Evolutionary conservation across 192 early-diverging fungal genomes (phyloP).

Genomic region (Entomortierella beljakovae): DNA sequence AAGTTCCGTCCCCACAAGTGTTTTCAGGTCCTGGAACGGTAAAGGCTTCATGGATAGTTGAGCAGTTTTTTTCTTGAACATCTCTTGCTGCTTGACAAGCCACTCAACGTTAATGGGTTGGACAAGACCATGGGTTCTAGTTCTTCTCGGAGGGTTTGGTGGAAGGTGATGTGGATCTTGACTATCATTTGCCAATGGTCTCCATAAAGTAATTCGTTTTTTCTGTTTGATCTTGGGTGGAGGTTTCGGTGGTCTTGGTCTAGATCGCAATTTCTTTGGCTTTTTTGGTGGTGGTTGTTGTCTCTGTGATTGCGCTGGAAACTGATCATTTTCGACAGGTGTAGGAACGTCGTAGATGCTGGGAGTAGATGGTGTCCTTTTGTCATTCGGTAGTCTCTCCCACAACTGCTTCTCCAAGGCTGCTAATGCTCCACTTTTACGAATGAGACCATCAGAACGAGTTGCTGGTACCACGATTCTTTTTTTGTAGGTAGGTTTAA

Average conservation of each 20-base stretch:
- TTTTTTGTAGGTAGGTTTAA: constrained; percentile 31
- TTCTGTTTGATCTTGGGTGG: constrained; percentile 4
- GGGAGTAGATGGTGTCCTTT: background rate
- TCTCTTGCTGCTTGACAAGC: constrained; percentile 14
- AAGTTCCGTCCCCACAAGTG: constrained; percentile 18
- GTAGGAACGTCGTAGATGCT: constrained; percentile 34
- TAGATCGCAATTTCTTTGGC: constrained; percentile 1
- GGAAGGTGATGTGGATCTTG: background rate
- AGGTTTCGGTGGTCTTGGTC: too few relatives aligned
- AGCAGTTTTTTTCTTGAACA: background rate
- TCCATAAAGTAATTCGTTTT: constrained; percentile 5
- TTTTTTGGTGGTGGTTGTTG: background rate
- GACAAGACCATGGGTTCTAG: background rate
- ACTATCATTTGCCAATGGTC: background rate
- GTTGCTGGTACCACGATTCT: background rate
- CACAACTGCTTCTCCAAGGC: constrained; percentile 6
- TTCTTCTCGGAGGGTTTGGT: background rate
- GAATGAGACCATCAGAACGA: constrained; percentile 18
- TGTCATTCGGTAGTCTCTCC: background rate
- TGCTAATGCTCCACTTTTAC: constrained; percentile 2
- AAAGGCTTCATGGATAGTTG: constrained; percentile 15
- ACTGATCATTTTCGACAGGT: background rate
- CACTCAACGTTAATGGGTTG: constrained; percentile 8
- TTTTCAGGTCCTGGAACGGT: constrained; percentile 21
- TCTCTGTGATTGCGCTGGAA: background rate